Percentiles rank a stretch among this genome's conserved stretches.
Conservation (phyloP, 2,329 filamentous ascomycete species). For the Ophiostoma sp. region DNA sequence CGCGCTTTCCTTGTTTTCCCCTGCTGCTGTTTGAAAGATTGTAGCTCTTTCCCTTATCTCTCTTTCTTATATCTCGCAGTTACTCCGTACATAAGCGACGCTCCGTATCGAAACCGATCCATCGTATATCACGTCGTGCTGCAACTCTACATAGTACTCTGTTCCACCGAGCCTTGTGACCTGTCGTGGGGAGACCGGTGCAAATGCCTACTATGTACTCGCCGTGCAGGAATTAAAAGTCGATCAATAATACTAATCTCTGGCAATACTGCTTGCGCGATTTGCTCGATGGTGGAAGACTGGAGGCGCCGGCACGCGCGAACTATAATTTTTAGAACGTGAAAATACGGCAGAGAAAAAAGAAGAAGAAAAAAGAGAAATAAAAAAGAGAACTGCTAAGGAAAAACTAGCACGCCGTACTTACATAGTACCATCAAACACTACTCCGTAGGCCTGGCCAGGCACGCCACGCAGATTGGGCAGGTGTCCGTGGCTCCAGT, state of each 20-base stretch:
- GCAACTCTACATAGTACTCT: no score
- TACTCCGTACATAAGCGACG: neutral
- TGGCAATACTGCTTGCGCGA: neutral
- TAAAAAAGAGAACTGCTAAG: neutral
- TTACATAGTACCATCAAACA: neutral
- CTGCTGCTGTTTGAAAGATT: neutral
- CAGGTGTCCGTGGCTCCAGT: slow-evolving; percentile 19
- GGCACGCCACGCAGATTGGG: slow-evolving; percentile 11
- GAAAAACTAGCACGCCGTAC: neutral
- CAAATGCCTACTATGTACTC: neutral
- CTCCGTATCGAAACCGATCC: neutral
- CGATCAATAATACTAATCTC: neutral
- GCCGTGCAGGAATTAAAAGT: neutral
- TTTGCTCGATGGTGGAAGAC: neutral
- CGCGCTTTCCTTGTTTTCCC: slow-evolving; percentile 19
- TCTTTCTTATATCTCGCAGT: neutral
- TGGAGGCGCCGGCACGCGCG: no score
- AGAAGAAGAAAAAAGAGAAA: neutral
- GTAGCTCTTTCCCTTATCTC: neutral
- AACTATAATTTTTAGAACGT: neutral
- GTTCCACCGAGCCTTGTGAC: neutral
- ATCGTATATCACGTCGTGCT: neutral
- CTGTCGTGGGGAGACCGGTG: neutral
- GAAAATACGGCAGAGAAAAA: neutral
- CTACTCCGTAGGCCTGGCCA: neutral